These are phyloP conservation scores for Cystobasidium ongulense DNA, from an alignment of 768 basidiomycete genomes.

Conservation along the genomic window DNA sequence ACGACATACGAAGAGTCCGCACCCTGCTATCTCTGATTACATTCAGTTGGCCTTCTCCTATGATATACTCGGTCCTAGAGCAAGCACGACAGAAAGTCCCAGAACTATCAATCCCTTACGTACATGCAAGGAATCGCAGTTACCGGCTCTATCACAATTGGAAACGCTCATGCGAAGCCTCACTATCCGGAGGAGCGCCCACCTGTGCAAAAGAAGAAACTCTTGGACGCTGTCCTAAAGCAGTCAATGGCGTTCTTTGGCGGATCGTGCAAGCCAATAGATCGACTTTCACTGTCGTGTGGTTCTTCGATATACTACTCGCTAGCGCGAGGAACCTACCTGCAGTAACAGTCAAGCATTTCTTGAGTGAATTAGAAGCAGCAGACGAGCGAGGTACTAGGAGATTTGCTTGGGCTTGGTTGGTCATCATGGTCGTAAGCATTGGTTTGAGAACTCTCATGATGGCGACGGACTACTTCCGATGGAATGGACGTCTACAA, in stretches of 20 bases:
- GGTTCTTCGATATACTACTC: background rate
- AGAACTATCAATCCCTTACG: background rate
- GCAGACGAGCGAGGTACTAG: background rate
- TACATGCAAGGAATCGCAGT: background rate
- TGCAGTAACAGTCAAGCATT: background rate
- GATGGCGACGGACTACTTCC: background rate
- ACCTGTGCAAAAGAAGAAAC: background rate
- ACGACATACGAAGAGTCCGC: background rate
- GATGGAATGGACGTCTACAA: background rate
- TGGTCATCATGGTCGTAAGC: background rate
- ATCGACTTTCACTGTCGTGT: background rate
- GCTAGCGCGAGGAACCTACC: background rate
- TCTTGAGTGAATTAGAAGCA: background rate
- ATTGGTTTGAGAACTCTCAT: background rate
- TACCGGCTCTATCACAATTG: background rate
- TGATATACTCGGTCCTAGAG: background rate
- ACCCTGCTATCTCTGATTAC: background rate
- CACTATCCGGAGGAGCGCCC: background rate
- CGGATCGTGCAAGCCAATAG: background rate
- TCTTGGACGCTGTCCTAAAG: background rate
- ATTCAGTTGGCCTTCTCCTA: background rate
- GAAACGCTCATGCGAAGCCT: background rate
- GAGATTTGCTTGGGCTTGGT: background rate
- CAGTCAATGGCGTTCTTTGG: background rate
- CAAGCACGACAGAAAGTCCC: background rate